These are phyloP conservation scores for Lactifluus hygrophoroides DNA, from an alignment of 768 basidiomycete species.

Conservation along the genomic window DNA sequence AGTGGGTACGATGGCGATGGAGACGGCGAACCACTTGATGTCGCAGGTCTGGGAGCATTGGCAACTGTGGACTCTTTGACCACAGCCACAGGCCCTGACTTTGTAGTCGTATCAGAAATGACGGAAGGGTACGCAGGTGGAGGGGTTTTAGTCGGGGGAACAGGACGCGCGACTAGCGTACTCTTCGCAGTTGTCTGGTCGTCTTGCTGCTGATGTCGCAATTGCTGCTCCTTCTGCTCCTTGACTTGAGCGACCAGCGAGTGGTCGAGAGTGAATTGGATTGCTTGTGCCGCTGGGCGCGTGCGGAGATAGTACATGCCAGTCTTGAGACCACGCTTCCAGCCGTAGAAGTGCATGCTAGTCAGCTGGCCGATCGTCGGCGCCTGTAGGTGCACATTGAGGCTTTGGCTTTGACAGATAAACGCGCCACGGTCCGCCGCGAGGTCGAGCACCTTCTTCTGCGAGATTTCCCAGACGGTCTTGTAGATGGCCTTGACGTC, in stretches of 20 bases:
- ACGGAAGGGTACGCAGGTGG: conserved; percentile 1
- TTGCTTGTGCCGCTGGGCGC: conserved; percentile 88
- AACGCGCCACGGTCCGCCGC: conserved; percentile 98
- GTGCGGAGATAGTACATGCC: conserved; percentile 98
- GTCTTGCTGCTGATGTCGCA: conserved; percentile 6
- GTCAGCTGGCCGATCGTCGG: conserved; percentile 90
- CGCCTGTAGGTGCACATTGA: conserved; percentile 87
- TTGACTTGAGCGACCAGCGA: conserved; percentile 59
- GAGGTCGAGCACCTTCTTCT: conserved; percentile 97
- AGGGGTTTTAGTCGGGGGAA: background rate
- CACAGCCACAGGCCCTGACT: background rate
- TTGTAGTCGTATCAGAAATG: background rate
- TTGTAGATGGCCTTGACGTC: conserved; percentile 98
- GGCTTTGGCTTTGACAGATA: conserved; percentile 92
- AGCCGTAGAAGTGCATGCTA: conserved; percentile 98
- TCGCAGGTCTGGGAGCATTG: conserved; percentile 13
- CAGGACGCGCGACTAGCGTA: background rate
- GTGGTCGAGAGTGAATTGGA: conserved; percentile 95
- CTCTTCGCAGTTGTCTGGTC: background rate
- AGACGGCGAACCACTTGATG: conserved; percentile 23
- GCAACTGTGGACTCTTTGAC: background rate
- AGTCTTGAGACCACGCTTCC: conserved; percentile 99
- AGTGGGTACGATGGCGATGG: conserved; percentile 24
- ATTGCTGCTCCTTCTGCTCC: conserved; percentile 30
- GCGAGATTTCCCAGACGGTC: conserved; percentile 99